phyloP scores from a whole-genome alignment of 495 filamentous ascomycete genomes.

The Neurospora cerealis region DNA sequence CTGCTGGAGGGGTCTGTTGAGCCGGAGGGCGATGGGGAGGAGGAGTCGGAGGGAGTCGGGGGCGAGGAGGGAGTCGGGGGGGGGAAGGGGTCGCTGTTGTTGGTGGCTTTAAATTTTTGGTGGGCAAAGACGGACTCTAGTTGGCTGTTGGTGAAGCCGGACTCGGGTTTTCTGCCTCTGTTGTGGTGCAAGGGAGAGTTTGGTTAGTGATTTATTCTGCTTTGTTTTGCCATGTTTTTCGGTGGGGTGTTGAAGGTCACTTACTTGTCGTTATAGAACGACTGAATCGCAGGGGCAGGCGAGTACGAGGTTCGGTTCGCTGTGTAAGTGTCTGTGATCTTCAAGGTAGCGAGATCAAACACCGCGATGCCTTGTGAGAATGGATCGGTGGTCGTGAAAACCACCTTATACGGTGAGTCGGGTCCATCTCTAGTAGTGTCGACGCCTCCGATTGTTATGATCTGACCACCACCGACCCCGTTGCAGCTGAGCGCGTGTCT shows the following conservation, averaged over 20 bases:
- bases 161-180: background rate
- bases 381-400: constrained; percentile 13
- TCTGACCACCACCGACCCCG: constrained; percentile 12
- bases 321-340: constrained; percentile 2
- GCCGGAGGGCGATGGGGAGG: background rate
- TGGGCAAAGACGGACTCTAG: background rate
- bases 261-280: constrained; percentile 13
- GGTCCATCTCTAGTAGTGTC: constrained; percentile 8
- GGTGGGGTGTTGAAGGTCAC: background rate
- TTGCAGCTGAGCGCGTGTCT: constrained; percentile 15
- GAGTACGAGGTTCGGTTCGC: constrained; percentile 2
- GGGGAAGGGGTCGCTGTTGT: background rate
- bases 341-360: constrained; percentile 12
- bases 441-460: constrained; percentile 16
- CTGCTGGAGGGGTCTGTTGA: background rate
- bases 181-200: background rate
- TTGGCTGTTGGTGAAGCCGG: background rate
- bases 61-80: background rate
- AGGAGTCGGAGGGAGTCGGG: background rate
- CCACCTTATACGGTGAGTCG: background rate
- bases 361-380: constrained; percentile 10
- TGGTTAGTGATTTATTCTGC: background rate
- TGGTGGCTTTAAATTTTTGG: background rate
- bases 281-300: constrained; percentile 1
- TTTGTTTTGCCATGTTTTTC: background rate